These are phyloP conservation scores for Colletotrichum sp. DNA, from an alignment of 2,329 filamentous ascomycete species.

Conservation along the genomic window DNA sequence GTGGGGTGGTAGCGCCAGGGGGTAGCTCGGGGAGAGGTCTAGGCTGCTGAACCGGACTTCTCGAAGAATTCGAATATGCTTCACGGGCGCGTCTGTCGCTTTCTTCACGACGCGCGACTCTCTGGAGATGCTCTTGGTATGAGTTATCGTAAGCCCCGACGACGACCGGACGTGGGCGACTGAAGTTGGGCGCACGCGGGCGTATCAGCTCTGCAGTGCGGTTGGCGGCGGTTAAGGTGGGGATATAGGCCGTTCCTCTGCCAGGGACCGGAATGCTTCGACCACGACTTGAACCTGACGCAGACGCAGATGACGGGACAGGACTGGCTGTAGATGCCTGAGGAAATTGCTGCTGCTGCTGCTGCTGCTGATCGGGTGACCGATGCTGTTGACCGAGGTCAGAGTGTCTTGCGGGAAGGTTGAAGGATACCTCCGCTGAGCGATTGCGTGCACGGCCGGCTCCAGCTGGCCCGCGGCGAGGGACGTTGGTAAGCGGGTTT, in stretches of 20 bases:
- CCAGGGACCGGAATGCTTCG: constrained; percentile 12
- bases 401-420: neutral
- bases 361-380: neutral
- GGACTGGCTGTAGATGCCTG: neutral
- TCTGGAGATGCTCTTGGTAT: constrained; percentile 5
- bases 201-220: constrained; percentile 3
- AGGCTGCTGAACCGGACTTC: neutral
- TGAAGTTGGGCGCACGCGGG: neutral
- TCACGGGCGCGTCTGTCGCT: neutral
- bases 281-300: neutral
- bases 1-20: neutral
- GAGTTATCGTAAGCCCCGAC: constrained; percentile 20
- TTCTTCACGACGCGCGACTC: constrained; percentile 8
- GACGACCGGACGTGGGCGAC: constrained; percentile 8
- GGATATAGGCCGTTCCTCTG: constrained; percentile 3
- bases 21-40: constrained; percentile 16
- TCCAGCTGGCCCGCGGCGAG: constrained; percentile 5
- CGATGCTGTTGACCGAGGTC: neutral
- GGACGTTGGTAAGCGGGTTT: constrained; percentile 15
- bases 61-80: neutral
- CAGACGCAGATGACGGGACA: neutral
- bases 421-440: constrained; percentile 12
- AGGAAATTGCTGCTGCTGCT: neutral
- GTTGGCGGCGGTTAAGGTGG: constrained; percentile 9
- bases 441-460: constrained; percentile 6